Percentiles rank a stretch among this genome's conserved stretches.
These are phyloP conservation scores for Hippophae tibetana DNA, from an alignment of 306 rosid genomes.

Conservation along the genomic window DNA sequence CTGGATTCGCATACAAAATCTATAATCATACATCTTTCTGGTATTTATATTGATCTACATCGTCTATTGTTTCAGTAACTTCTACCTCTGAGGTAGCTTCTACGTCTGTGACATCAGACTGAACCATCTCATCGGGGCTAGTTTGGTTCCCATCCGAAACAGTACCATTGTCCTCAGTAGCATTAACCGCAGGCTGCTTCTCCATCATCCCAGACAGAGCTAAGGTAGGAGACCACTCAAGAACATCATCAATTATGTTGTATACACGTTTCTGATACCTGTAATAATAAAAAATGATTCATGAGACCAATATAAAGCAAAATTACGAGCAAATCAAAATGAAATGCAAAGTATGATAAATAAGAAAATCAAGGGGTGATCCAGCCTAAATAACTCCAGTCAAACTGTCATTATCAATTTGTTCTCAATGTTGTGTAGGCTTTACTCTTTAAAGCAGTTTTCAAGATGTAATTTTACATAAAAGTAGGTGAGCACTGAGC, in stretches of 20 bases:
- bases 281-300: constrained; percentile 12
- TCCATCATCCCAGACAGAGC: constrained; percentile 99
- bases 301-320: no score
- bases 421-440: not conserved
- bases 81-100: constrained; percentile 39
- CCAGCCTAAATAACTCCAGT: no score
- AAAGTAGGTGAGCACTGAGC: not conserved
- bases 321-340: no score
- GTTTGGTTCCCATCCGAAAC: constrained; percentile 29
- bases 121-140: constrained; percentile 27
- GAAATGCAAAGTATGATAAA: no score
- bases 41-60: constrained; percentile 43
- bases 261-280: constrained; percentile 91
- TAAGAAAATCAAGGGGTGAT: no score
- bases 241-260: constrained; percentile 91
- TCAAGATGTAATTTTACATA: not conserved
- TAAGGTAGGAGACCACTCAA: constrained; percentile 87
- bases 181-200: constrained; percentile 58
- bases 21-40: constrained; percentile 31
- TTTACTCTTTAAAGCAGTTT: not conserved
- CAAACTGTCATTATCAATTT: no score
- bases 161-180: constrained; percentile 37
- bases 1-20: constrained; percentile 26
- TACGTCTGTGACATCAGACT: constrained; percentile 22
- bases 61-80: constrained; percentile 27